These are phyloP conservation scores for Thielaviopsis musarum DNA, from an alignment of 2,329 filamentous ascomycete genomes.

Conservation along the genomic window DNA sequence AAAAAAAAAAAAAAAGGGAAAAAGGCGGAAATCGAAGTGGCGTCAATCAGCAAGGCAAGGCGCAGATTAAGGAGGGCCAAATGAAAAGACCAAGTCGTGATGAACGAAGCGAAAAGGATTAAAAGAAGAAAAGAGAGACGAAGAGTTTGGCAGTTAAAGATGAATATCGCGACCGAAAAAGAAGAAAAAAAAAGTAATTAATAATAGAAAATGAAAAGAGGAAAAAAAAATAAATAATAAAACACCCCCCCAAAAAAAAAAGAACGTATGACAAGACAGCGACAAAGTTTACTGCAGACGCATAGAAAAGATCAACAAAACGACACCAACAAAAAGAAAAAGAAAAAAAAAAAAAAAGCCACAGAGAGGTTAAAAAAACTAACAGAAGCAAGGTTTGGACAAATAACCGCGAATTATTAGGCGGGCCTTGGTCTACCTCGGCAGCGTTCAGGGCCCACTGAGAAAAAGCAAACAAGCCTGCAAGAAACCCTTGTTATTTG, in stretches of 20 bases:
- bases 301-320: not conserved
- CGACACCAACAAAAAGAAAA: not conserved
- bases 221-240: constrained; percentile 1
- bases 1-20: not conserved
- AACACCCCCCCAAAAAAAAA: not conserved
- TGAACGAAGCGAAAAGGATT: not conserved
- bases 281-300: not conserved
- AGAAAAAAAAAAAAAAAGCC: not conserved
- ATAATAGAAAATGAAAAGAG: not conserved
- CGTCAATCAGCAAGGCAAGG: too few species aligned
- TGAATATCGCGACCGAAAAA: not conserved
- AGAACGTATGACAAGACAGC: not conserved
- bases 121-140: not conserved
- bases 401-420: too few species aligned
- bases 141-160: not conserved
- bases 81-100: not conserved
- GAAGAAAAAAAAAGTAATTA: not conserved
- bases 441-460: too few species aligned
- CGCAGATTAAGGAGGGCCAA: not conserved
- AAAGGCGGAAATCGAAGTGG: not conserved
- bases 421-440: too few species aligned
- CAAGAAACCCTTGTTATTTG: too few species aligned
- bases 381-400: too few species aligned
- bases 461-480: too few species aligned
- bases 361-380: not conserved